Base-by-base conservation (phyloP, 495 filamentous ascomycete genomes). In the Xylaria telfairii region DNA sequence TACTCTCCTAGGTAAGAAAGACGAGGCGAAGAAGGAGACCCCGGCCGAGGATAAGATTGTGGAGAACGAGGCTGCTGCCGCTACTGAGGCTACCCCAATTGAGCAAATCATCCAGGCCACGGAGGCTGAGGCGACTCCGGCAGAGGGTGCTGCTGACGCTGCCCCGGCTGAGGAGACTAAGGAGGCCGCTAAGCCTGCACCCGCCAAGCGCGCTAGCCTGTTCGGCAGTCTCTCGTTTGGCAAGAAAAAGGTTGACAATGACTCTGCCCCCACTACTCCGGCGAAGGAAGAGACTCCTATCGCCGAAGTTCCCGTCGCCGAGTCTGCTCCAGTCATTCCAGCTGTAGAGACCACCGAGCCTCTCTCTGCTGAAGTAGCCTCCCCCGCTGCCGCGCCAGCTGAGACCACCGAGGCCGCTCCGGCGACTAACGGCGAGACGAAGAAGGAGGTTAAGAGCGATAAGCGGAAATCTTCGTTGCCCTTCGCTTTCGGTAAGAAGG, bases 1-100 rank as follows among this genome's bases (percentile, higher is more conserved):
- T 72, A 82, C 79, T 68, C 84, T 94, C 56, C 84, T 92, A 3
- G 87, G 89, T 76, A 94, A 93, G 89, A 92, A 91, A 82, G 90
- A 93, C 66, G 89, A 90, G 78, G 77, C 85, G 62, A 88, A 92
- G 82, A 85, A 88, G 79, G 85, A 87, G 72, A 78, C 81, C 64
- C 73, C 83, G 19, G 87, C 83, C 69, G 85, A 87, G 77, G 79
- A 83, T 69, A 78, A 83, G 74, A 71, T 80, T 37, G 75, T 75
- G 37, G 83, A 80, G 71, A 28, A 44, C 10, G 74, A 81, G 30
- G 73, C 76, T 47, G 80, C 76, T 71, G 74, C 76, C 53, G 80
- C 76, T 67, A 73, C 76, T 51, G 74, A 79, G 34, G 51, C 67
- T 66, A 71, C 78, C 24, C 69, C 75, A 9, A 61, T 67, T 46